Conservation (phyloP, 768 basidiomycete species). For the Tephrocybe rancida region DNA sequence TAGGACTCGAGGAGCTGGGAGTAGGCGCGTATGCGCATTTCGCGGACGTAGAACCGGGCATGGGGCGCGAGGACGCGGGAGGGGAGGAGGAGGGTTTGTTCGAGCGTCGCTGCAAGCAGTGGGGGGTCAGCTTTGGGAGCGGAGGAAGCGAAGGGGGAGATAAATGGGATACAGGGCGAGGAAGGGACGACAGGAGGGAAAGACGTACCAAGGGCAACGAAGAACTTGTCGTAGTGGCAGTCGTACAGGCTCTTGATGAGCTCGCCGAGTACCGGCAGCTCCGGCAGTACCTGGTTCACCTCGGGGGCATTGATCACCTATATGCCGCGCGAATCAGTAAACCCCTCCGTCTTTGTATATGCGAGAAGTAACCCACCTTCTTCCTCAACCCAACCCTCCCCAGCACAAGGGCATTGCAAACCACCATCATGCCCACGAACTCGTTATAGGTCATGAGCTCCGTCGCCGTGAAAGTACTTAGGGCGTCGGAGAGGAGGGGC, state of each 20-base stretch:
- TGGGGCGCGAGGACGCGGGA: slow-evolving; percentile 87
- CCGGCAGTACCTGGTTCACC: slow-evolving; percentile 82
- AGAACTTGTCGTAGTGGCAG: slow-evolving; percentile 94
- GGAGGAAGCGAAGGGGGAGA: background rate
- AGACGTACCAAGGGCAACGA: slow-evolving; percentile 75
- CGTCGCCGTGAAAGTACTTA: slow-evolving; percentile 93
- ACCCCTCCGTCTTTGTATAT: background rate
- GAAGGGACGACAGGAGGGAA: background rate
- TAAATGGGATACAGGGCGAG: background rate
- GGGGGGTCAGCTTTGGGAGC: background rate
- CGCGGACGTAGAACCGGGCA: slow-evolving; percentile 87
- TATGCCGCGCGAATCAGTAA: too few species aligned
- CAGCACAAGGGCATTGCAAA: slow-evolving; percentile 59
- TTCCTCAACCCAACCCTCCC: slow-evolving; percentile 89
- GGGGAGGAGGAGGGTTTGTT: slow-evolving; percentile 85
- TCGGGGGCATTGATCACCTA: slow-evolving; percentile 88
- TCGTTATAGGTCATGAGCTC: slow-evolving; percentile 89
- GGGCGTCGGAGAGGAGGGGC: slow-evolving; percentile 86
- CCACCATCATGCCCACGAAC: slow-evolving; percentile 87
- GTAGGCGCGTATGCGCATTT: slow-evolving; percentile 96
- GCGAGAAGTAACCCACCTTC: slow-evolving; percentile 53
- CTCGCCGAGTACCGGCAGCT: slow-evolving; percentile 80
- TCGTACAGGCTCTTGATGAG: slow-evolving; percentile 88
- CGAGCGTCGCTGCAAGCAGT: slow-evolving; percentile 68
- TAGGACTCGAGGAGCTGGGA: slow-evolving; percentile 91